Evolutionary conservation across 2,329 filamentous ascomycete species (phyloP).

Genomic region (Clarireedia hainanense): DNA sequence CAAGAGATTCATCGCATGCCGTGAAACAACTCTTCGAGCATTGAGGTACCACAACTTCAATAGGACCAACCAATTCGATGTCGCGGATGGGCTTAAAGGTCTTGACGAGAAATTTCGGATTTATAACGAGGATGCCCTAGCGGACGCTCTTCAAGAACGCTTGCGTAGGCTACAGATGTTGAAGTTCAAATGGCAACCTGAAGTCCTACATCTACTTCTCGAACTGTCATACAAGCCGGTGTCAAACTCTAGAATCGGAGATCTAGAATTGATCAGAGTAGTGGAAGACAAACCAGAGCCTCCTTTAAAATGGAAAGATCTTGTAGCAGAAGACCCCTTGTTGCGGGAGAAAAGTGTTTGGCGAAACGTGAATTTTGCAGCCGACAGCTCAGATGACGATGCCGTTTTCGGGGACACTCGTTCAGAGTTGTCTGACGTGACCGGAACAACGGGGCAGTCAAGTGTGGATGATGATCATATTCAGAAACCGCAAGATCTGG

Average conservation of each 20-base stretch:
- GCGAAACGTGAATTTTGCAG: constrained; percentile 59
- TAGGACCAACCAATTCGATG: constrained; percentile 69
- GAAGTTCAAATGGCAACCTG: constrained; percentile 63
- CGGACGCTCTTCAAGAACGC: constrained; percentile 56
- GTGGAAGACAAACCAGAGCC: constrained; percentile 38
- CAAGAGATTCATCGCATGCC: constrained; percentile 35
- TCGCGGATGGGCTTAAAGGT: constrained; percentile 56
- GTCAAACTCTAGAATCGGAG: constrained; percentile 56
- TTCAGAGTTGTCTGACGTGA: constrained; percentile 30
- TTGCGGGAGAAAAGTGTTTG: constrained; percentile 60
- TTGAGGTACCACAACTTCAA: constrained; percentile 49
- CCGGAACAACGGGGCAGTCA: constrained; percentile 26
- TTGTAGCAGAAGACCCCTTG: constrained; percentile 69
- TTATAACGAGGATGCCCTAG: constrained; percentile 69
- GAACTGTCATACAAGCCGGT: constrained; percentile 75
- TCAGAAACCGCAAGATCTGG: constrained; percentile 27
- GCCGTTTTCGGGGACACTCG: constrained; percentile 30
- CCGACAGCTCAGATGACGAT: constrained; percentile 51
- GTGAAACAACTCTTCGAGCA: constrained; percentile 42
- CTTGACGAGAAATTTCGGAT: constrained; percentile 83
- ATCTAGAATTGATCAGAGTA: constrained; percentile 48
- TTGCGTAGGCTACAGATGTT: constrained; percentile 48
- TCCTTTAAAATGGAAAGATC: constrained; percentile 67
- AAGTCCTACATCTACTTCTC: constrained; percentile 70
- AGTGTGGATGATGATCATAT: constrained; percentile 24